A percentile compares a stretch with the other conserved stretches of the same genome.
Conservation (phyloP, 2,329 filamentous ascomycete genomes). For the Penicillium janthinellum region DNA sequence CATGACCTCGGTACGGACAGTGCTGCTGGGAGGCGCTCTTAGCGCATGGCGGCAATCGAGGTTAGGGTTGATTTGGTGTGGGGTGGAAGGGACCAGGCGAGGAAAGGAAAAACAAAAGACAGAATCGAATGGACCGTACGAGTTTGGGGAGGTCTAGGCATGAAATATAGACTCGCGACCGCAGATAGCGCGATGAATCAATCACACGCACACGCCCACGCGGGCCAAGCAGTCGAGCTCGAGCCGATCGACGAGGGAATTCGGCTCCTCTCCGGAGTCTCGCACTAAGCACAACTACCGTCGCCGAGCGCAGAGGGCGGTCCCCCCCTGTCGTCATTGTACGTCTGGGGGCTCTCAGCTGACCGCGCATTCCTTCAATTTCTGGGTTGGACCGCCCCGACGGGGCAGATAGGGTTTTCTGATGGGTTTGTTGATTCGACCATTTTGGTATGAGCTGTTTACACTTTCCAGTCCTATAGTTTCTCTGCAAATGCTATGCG, state of each 20-base stretch:
- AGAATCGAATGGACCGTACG: neutral
- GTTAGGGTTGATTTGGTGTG: neutral
- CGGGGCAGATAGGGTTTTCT: neutral
- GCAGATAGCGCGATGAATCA: slow-evolving; percentile 3
- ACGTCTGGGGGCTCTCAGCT: neutral
- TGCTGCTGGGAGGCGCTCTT: slow-evolving; percentile 4
- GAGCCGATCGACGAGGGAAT: slow-evolving; percentile 10
- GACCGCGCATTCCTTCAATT: slow-evolving; percentile 4
- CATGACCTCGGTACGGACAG: slow-evolving; percentile 10
- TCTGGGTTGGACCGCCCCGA: neutral
- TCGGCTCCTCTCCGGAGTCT: neutral
- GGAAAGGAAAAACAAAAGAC: neutral
- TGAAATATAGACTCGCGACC: neutral
- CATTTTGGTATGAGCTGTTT: neutral
- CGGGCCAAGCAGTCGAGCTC: neutral
- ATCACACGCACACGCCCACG: neutral
- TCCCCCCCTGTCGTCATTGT: slow-evolving; percentile 11
- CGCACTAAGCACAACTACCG: neutral
- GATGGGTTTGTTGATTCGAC: neutral
- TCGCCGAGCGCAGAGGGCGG: neutral
- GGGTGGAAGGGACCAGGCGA: neutral
- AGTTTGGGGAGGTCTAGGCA: neutral
- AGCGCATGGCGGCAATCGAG: neutral
- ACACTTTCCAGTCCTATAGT: neutral
- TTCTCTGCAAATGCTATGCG: too few relatives aligned